Evolutionary conservation across 2,329 filamentous ascomycete genomes (phyloP), one percentile per base, ranked within the genome.

Genomic region (Penicillium hesseltinei): DNA sequence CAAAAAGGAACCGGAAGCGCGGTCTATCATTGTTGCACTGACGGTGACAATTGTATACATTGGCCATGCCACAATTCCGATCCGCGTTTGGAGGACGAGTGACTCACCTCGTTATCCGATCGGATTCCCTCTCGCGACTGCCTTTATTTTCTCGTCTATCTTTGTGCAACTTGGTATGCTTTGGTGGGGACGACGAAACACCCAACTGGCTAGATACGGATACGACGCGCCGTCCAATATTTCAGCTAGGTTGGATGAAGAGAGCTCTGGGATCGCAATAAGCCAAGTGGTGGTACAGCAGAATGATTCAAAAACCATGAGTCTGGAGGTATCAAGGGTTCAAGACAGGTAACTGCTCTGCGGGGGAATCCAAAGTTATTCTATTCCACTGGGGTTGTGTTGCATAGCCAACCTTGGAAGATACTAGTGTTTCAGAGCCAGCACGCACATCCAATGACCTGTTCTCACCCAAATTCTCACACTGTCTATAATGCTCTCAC

Each of bases 61-160:
- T 29, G 55, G 61, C 43, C 61, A 65, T 55, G 62, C 61, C n/a
- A 62, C 61, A 17, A 63, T 65, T 36, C 61, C 62, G 11, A 60
- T 65, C 29, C 55, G 59, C 13, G 59, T 51, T 40, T 65, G 62
- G 62, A 53, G 56, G 50, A 62, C 60, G 0, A 54, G 52, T n/a
- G 61, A 65, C 51, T 60, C 61, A 17, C 61, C 61, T 11, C 56
- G 42, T 1, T 63, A 65, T 52, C 61, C 62, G 21, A 51, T 65
- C 43, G 62, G 62, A 17, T 62, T 65, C 21, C 62, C 62, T 1
- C 52, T 65, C 10, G 56, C 62, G 4, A 61, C 61, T 19, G 61
- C 57, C 15, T 65, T 63, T 42, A 56, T 44, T 9, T 56, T 56
- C 25, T 51, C 33, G 2, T 56, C 54, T 13, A 50, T 56, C 13